phyloP scores from a whole-genome alignment of 495 filamentous ascomycete genomes.

The Aspergillus conjunctus region DNA sequence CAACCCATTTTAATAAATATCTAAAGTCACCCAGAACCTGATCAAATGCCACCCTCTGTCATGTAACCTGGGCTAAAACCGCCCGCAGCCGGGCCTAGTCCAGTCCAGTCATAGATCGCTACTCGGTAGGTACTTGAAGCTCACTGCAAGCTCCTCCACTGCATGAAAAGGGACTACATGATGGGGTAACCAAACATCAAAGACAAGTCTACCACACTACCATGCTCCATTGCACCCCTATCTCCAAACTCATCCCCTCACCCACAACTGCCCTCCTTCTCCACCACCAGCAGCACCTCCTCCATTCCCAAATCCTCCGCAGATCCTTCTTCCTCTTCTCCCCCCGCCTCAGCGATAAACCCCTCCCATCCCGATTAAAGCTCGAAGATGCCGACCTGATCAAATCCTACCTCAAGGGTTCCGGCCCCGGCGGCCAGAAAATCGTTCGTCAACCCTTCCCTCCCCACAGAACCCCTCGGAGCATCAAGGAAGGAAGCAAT shows the following conservation, averaged over 20 bases:
- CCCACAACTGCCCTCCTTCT: neutral
- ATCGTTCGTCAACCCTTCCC: slow-evolving; percentile 53
- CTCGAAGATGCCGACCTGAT: slow-evolving; percentile 77
- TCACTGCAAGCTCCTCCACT: too few species aligned
- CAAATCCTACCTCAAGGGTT: slow-evolving; percentile 86
- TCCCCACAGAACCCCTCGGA: neutral
- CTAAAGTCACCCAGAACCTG: too few species aligned
- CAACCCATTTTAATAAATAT: too few species aligned
- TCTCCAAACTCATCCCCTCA: neutral
- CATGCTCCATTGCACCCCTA: slow-evolving; percentile 10
- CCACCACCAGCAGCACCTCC: neutral
- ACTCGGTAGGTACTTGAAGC: too few species aligned
- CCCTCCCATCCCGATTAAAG: slow-evolving; percentile 73
- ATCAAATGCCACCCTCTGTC: too few species aligned
- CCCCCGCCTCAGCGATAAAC: slow-evolving; percentile 42
- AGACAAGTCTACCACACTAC: neutral
- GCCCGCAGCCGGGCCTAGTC: too few species aligned
- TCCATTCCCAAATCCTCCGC: neutral
- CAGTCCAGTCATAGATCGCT: too few species aligned
- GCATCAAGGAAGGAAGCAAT: neutral
- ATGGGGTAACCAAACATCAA: neutral
- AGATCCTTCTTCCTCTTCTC: slow-evolving; percentile 35
- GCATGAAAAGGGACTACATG: too few species aligned
- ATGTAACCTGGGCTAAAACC: too few species aligned
- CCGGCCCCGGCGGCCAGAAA: slow-evolving; percentile 93